phyloP scores from a whole-genome alignment of 2,329 filamentous ascomycete genomes.

The Aspergillus sp. region DNA sequence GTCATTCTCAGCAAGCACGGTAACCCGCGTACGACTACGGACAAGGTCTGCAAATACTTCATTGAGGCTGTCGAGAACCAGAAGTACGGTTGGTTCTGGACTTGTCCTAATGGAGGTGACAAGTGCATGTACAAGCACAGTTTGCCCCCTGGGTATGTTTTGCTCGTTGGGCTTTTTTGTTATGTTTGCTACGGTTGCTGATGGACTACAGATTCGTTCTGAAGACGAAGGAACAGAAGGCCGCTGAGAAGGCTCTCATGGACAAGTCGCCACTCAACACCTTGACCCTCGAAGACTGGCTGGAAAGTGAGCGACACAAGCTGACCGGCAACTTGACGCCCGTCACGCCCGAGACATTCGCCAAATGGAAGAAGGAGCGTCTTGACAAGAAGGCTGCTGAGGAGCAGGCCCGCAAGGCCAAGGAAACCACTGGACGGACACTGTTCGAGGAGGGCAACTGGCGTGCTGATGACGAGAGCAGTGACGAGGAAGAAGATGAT shows the following conservation, averaged over 20 bases:
- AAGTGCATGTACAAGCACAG: constrained; percentile 99
- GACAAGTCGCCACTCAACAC: constrained; percentile 96
- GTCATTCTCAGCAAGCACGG: constrained; percentile 96
- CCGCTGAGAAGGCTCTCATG: constrained; percentile 90
- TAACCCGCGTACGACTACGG: constrained; percentile 90
- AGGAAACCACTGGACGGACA: constrained; percentile 91
- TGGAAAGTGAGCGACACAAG: constrained; percentile 95
- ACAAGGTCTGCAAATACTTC: constrained; percentile 99
- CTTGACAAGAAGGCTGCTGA: constrained; percentile 95
- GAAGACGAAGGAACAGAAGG: constrained; percentile 96
- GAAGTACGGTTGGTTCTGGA: constrained; percentile 99
- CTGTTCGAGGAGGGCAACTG: constrained; percentile 97
- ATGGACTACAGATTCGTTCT: constrained; percentile 72
- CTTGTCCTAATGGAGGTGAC: constrained; percentile 92
- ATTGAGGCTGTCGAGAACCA: constrained; percentile 96
- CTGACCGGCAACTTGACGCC: constrained; percentile 88
- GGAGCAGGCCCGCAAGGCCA: constrained; percentile 82
- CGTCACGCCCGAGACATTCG: constrained; percentile 88
- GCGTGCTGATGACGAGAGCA: constrained; percentile 66
- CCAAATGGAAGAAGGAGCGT: constrained; percentile 95
- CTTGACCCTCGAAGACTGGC: constrained; percentile 92
- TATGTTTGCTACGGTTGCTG: constrained; percentile 16
- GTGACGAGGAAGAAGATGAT: constrained; percentile 56
- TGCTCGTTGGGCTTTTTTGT: constrained; percentile 1
- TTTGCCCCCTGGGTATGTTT: constrained; percentile 83